Evolutionary conservation across 176 grass and related monocot genomes (phyloP).

Genomic region (bread wheat (Triticum aestivum)): IWGSC_CS_RefSeq_v2.1 NC_057811.1:136361127-136361626

Average conservation of each 20-base stretch:
- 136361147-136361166: neutral
- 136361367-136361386: neutral
- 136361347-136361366: neutral
- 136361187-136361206: neutral
- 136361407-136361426: neutral
- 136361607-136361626: neutral
- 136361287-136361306: neutral
- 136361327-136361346: neutral
- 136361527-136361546: neutral
- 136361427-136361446: neutral
- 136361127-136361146: neutral
- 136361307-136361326: neutral
- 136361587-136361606: neutral
- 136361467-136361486: neutral
- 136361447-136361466: neutral
- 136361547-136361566: too few relatives aligned
- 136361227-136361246: neutral
- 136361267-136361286: neutral
- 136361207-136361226: neutral
- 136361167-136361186: too few relatives aligned
- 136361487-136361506: neutral
- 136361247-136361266: neutral
- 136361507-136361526: neutral
- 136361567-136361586: too few relatives aligned
- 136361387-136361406: neutral